Evolutionary conservation across 2,329 filamentous ascomycete species (phyloP).

Genomic region (Aspergillus ibericus): DNA sequence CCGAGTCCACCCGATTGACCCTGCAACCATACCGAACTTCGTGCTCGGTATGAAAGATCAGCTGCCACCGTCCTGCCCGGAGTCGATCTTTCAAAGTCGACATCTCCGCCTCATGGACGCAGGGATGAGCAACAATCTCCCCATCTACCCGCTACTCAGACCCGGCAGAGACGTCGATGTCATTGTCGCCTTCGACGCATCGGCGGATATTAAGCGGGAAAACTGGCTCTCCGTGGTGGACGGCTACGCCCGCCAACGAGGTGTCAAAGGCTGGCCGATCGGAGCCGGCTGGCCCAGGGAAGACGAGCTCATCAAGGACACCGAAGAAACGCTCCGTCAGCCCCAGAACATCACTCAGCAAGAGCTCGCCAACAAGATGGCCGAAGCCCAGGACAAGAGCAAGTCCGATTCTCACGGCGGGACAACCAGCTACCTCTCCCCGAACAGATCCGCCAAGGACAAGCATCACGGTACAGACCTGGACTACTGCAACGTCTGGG

Average conservation of each 20-base stretch:
- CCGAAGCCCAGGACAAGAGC: constrained; percentile 53
- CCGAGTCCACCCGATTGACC: constrained; percentile 93
- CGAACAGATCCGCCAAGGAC: constrained; percentile 35
- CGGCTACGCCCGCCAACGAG: constrained; percentile 85
- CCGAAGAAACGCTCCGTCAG: constrained; percentile 64
- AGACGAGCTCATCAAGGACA: constrained; percentile 59
- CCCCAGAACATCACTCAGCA: constrained; percentile 62
- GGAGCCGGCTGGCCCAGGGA: constrained; percentile 87
- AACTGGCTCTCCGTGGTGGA: constrained; percentile 95
- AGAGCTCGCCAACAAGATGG: constrained; percentile 65
- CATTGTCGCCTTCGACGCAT: constrained; percentile 89
- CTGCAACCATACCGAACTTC: constrained; percentile 87
- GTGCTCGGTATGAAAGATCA: constrained; percentile 75
- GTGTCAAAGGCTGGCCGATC: constrained; percentile 90
- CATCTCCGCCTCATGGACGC: constrained; percentile 91
- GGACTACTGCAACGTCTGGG: constrained; percentile 93
- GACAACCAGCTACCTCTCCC: constrained; percentile 27
- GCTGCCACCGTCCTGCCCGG: constrained; percentile 74
- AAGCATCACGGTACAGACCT: constrained; percentile 60
- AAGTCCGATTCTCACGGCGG: constrained; percentile 24
- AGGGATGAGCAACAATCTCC: constrained; percentile 97
- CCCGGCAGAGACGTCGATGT: constrained; percentile 87
- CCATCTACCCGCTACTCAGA: constrained; percentile 88
- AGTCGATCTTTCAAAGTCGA: constrained; percentile 67
- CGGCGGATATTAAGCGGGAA: constrained; percentile 86